A percentile compares a stretch with the other conserved stretches of the same genome.
phyloP scores from a whole-genome alignment of 148 eudicot genomes.

The Camellia japonica region DNA sequence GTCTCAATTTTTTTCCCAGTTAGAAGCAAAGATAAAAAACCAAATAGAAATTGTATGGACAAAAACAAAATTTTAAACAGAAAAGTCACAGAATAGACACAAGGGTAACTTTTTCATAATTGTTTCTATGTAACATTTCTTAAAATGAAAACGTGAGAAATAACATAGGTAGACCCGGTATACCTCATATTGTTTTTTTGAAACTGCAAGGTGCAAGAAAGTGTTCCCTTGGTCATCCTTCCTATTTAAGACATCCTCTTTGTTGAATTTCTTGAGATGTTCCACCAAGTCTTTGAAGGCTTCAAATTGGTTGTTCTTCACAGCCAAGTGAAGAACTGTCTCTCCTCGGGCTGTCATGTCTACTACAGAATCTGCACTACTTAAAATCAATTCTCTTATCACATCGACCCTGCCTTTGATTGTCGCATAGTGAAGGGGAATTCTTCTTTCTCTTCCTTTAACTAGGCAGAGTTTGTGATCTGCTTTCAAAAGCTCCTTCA shows the following conservation, averaged over 20 bases:
- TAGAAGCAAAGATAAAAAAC: no score
- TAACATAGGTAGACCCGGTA: neutral
- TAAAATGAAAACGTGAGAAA: neutral
- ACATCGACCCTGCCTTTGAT: conserved; percentile 37
- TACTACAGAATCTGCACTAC: conserved; percentile 27
- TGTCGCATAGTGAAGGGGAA: conserved; percentile 51
- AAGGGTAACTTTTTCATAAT: no score
- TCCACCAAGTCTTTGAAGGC: conserved; percentile 39
- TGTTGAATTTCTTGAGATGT: conserved; percentile 20
- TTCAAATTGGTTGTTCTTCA: conserved; percentile 35
- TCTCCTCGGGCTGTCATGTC: conserved; percentile 46
- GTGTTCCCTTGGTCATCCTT: conserved; percentile 42
- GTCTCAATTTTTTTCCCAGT: no score
- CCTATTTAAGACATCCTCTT: conserved; percentile 33
- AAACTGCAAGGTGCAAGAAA: conserved; percentile 42
- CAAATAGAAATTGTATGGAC: no score
- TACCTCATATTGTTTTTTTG: conserved; percentile 51
- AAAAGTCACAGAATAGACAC: no score
- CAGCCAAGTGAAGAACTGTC: conserved; percentile 57
- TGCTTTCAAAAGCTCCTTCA: conserved; percentile 39
- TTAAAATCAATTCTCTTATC: conserved; percentile 30
- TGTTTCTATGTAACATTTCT: no score
- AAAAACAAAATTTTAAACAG: no score
- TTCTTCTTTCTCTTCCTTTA: conserved; percentile 37
- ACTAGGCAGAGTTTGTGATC: conserved; percentile 26